These are phyloP conservation scores for Trichoderma koningii DNA, from an alignment of 2,329 filamentous ascomycete genomes.

Conservation along the genomic window DNA sequence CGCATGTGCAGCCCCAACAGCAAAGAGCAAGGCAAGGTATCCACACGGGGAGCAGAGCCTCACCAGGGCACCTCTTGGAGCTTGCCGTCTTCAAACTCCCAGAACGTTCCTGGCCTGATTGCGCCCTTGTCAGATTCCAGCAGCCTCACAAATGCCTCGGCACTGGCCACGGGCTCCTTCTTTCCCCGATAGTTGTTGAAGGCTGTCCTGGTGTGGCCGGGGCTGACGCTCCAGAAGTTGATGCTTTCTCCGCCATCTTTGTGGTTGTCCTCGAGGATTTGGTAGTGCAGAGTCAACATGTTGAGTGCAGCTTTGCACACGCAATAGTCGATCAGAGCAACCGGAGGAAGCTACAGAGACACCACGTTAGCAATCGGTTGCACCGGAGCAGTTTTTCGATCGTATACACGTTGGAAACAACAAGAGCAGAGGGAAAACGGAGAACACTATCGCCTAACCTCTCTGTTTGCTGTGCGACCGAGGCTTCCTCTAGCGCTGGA, in stretches of 20 bases:
- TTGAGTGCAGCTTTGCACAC: conserved; percentile 31
- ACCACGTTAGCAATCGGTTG: background rate
- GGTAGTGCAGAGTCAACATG: conserved; percentile 31
- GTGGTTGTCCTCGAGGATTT: conserved; percentile 23
- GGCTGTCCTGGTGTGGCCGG: conserved; percentile 30
- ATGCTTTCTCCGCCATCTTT: conserved; percentile 17
- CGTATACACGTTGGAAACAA: background rate
- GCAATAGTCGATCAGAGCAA: conserved; percentile 26
- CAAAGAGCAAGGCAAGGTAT: background rate
- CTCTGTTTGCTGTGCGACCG: conserved; percentile 28
- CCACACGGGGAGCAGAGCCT: background rate
- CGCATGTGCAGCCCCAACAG: background rate
- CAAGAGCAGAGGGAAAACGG: background rate
- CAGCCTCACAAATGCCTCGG: conserved; percentile 18
- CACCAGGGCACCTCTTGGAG: conserved; percentile 12
- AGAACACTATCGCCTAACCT: conserved; percentile 9
- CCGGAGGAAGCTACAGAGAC: conserved; percentile 3
- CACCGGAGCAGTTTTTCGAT: background rate
- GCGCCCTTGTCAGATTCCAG: conserved; percentile 20
- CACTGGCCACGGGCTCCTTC: conserved; percentile 22
- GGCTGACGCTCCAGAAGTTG: conserved; percentile 30
- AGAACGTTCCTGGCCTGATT: conserved; percentile 19
- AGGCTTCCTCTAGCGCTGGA: conserved; percentile 30
- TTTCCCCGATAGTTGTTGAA: conserved; percentile 30
- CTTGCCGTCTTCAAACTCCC: conserved; percentile 20